A percentile compares a stretch with the other conserved stretches of the same genome.
Evolutionary conservation across 129 eudicot species (phyloP).

Genomic region (Tagetes erecta): DNA sequence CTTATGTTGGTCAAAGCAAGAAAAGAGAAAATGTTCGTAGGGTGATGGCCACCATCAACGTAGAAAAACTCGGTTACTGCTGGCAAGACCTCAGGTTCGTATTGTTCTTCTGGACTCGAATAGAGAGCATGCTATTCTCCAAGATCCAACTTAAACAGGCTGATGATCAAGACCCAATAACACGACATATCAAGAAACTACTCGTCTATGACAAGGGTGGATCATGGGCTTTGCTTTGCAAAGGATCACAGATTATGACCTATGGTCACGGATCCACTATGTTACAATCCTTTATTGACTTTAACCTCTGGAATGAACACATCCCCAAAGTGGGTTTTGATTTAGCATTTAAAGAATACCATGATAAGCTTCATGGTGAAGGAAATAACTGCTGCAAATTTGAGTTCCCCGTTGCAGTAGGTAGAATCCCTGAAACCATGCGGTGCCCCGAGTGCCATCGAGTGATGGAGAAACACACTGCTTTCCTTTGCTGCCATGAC

Average conservation of each 20-base stretch:
- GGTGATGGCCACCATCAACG: slow-evolving; percentile 35
- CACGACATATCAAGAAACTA: slow-evolving; percentile 63
- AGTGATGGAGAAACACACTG: slow-evolving; percentile 60
- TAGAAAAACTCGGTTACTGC: slow-evolving; percentile 52
- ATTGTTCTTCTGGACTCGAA: slow-evolving; percentile 61
- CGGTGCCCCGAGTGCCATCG: slow-evolving; percentile 79
- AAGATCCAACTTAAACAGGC: slow-evolving; percentile 54
- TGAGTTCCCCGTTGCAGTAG: slow-evolving; percentile 57
- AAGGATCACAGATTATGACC: slow-evolving; percentile 52
- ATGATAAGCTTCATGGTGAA: slow-evolving; percentile 42
- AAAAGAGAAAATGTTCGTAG: slow-evolving; percentile 41
- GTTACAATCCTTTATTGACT: slow-evolving; percentile 39
- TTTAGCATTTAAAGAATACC: slow-evolving; percentile 39
- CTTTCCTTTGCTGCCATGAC: slow-evolving; percentile 78
- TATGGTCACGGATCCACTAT: slow-evolving; percentile 48
- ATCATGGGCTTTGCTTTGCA: slow-evolving; percentile 75
- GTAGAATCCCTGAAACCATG: slow-evolving; percentile 59
- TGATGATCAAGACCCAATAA: slow-evolving; percentile 57
- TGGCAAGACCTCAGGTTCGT: slow-evolving; percentile 43
- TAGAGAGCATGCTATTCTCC: slow-evolving; percentile 80
- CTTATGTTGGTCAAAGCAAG: slow-evolving; percentile 58
- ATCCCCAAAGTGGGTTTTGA: slow-evolving; percentile 51
- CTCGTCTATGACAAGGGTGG: slow-evolving; percentile 67
- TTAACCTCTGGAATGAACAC: slow-evolving; percentile 49
- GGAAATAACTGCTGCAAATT: slow-evolving; percentile 51